phyloP scores from a whole-genome alignment of 805 yeast species.

The Pachysolen tannophilus region DNA sequence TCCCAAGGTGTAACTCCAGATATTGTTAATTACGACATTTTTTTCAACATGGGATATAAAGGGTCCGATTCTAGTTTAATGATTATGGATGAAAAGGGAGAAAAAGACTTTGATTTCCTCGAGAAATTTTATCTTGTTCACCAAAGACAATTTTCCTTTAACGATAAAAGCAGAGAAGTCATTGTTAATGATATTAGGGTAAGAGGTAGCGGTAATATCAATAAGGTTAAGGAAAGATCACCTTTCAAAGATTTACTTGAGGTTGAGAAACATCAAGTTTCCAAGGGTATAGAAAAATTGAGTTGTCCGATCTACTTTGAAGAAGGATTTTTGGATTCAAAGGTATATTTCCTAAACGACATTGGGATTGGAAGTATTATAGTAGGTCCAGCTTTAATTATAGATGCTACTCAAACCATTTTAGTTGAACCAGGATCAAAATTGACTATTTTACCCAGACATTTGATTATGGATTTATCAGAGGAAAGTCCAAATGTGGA shows the following conservation, averaged over 20 bases:
- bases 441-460: constrained; percentile 26
- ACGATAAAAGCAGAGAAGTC: constrained; percentile 44
- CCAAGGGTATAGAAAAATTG: constrained; percentile 15
- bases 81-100: constrained; percentile 30
- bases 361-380: constrained; percentile 23
- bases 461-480: constrained; percentile 21
- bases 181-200: constrained; percentile 62
- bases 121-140: constrained; percentile 44
- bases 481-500: constrained; percentile 21
- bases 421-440: constrained; percentile 24
- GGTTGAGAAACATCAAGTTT: constrained; percentile 16
- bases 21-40: constrained; percentile 12
- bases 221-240: constrained; percentile 23
- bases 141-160: constrained; percentile 61
- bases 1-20: constrained; percentile 18
- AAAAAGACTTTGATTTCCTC: constrained; percentile 22
- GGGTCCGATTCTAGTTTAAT: constrained; percentile 72
- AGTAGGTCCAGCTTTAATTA: constrained; percentile 24
- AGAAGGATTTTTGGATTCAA: constrained; percentile 20
- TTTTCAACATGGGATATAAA: constrained; percentile 21
- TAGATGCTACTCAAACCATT: constrained; percentile 29
- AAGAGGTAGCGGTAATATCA: constrained; percentile 36
- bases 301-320: constrained; percentile 15
- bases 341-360: constrained; percentile 20
- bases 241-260: constrained; percentile 15